phyloP scores from a whole-genome alignment of 2,329 filamentous ascomycete species.

The Claviceps sp. region DNA sequence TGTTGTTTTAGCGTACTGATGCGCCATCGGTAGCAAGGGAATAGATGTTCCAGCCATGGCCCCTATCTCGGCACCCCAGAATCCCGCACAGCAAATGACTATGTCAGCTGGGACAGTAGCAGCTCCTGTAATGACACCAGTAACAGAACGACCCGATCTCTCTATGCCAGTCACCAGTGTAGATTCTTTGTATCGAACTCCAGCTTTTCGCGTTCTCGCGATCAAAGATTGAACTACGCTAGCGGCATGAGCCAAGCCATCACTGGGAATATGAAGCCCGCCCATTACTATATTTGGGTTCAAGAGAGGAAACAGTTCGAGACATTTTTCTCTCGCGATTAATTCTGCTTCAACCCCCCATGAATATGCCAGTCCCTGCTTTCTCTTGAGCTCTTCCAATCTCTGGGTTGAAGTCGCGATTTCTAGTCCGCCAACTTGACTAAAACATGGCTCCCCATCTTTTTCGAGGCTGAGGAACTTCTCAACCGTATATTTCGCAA shows the following conservation, averaged over 20 bases:
- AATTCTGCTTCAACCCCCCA: slow-evolving; percentile 46
- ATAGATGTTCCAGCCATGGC: slow-evolving; percentile 45
- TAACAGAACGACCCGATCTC: slow-evolving; percentile 32
- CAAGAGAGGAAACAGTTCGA: slow-evolving; percentile 39
- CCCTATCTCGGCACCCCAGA: slow-evolving; percentile 53
- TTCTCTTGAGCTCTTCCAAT: slow-evolving; percentile 47
- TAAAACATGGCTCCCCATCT: slow-evolving; percentile 34
- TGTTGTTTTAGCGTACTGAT: slow-evolving; percentile 52
- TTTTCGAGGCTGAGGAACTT: slow-evolving; percentile 40
- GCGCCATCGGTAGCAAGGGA: slow-evolving; percentile 45
- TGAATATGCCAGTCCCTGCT: slow-evolving; percentile 44
- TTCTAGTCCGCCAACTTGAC: slow-evolving; percentile 49
- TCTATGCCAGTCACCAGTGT: slow-evolving; percentile 47
- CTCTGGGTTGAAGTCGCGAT: slow-evolving; percentile 46
- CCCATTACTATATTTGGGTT: slow-evolving; percentile 40
- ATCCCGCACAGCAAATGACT: slow-evolving; percentile 48
- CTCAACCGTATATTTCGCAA: slow-evolving; percentile 48
- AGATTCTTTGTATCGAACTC: slow-evolving; percentile 41
- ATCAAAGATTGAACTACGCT: slow-evolving; percentile 49
- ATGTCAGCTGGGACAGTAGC: slow-evolving; percentile 43
- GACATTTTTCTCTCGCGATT: slow-evolving; percentile 37
- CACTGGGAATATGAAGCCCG: slow-evolving; percentile 45
- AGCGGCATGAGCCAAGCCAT: slow-evolving; percentile 47
- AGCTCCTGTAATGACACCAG: slow-evolving; percentile 37
- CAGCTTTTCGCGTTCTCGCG: slow-evolving; percentile 40